Percentiles rank a stretch among this genome's conserved stretches.
Conservation (phyloP, 202 grass and related monocot species). For the Schoenoplectus tabernaemontani region DNA sequence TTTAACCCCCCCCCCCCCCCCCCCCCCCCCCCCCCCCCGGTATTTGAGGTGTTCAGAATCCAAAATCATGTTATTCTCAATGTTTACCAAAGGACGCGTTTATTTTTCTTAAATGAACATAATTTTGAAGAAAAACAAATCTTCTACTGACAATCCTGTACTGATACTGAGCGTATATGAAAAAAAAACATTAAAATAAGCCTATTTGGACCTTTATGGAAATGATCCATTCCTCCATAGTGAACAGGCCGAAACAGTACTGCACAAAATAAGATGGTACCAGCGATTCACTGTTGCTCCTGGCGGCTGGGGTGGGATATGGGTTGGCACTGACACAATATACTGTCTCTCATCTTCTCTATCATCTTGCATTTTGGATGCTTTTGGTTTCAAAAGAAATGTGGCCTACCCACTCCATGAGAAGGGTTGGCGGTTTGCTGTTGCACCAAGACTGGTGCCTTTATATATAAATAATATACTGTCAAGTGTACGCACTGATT, state of each 20-base stretch:
- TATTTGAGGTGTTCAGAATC: too few species aligned
- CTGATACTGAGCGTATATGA: background rate
- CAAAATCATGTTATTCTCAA: too few species aligned
- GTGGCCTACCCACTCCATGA: background rate
- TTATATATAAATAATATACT: background rate
- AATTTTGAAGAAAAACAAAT: background rate
- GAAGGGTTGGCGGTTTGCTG: background rate
- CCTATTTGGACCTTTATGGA: background rate
- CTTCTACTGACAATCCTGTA: background rate
- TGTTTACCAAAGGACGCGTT: background rate
- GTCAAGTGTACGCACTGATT: background rate
- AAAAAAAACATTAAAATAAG: background rate
- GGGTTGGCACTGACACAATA: constrained; percentile 22
- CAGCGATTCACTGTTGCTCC: constrained; percentile 14
- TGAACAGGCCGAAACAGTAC: constrained; percentile 2
- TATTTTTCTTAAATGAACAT: background rate
- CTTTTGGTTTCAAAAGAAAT: background rate
- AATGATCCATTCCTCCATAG: background rate
- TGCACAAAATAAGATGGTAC: constrained; percentile 19
- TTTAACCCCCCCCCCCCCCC: too few species aligned
- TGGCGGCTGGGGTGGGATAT: constrained; percentile 9
- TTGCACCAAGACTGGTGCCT: background rate
- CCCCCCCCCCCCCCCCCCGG: too few species aligned
- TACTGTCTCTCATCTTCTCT: background rate
- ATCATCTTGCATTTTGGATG: constrained; percentile 1